Evolutionary conservation across 139 green algal genomes (phyloP).

Genomic region (Pycnococcus provasolii): DNA sequence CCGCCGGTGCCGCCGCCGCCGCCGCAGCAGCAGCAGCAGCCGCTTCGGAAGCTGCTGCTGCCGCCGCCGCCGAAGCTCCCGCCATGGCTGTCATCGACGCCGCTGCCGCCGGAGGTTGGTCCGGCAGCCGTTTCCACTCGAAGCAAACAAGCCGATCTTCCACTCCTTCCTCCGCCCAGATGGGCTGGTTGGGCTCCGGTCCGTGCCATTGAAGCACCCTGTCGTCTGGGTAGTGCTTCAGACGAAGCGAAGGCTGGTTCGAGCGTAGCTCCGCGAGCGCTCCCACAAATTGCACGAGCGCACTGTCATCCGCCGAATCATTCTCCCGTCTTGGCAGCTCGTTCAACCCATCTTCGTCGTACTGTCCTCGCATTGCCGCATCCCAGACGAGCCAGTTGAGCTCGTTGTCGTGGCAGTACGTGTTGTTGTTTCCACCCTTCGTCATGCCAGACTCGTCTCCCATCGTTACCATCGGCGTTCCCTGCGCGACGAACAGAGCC

Average conservation of each 20-base stretch:
- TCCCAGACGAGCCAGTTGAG: conserved; percentile 40
- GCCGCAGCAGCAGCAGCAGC: no score
- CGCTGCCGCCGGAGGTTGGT: no score
- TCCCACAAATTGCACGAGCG: not conserved
- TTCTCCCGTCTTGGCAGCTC: not conserved
- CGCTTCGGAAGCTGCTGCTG: no score
- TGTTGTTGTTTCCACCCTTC: conserved; percentile 97
- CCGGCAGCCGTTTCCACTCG: no score
- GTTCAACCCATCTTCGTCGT: not conserved
- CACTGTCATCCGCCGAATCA: not conserved
- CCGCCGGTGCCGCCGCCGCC: no score
- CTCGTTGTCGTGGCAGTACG: conserved; percentile 90
- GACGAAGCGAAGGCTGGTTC: conserved; percentile 26
- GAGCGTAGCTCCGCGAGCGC: conserved; percentile 17
- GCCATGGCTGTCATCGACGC: no score
- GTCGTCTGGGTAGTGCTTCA: conserved; percentile 34
- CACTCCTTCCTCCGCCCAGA: conserved; percentile 65
- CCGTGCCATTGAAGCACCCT: conserved; percentile 82
- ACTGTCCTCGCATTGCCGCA: not conserved
- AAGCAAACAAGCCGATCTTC: no score
- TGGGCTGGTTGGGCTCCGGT: conserved; percentile 45
- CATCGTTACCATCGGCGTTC: conserved; percentile 87
- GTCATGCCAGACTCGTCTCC: conserved; percentile 74
- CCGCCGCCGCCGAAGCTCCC: no score
- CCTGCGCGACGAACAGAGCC: conserved; percentile 70